Evolutionary conservation across 1,139 yeast species (phyloP).

Genomic region (Protomyces pachydermus): DNA sequence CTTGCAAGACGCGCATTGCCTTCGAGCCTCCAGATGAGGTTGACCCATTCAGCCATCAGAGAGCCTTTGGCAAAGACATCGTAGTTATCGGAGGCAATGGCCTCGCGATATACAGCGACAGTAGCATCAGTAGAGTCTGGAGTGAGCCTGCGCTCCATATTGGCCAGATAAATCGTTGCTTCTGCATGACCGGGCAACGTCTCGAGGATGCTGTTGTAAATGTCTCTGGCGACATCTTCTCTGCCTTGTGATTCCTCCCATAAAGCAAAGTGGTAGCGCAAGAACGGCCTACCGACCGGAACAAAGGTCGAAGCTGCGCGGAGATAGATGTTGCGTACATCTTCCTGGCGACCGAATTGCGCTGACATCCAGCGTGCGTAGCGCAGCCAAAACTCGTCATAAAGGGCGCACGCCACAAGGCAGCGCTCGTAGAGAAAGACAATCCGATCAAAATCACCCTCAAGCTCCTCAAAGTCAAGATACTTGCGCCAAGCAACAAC

Average conservation of each 20-base stretch:
- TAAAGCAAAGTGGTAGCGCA: conserved; percentile 40
- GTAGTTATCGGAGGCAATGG: conserved; percentile 36
- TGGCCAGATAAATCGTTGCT: conserved; percentile 34
- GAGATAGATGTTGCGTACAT: conserved; percentile 37
- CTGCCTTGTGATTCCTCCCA: conserved; percentile 40
- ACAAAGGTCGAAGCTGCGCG: conserved; percentile 39
- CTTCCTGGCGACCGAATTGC: conserved; percentile 32
- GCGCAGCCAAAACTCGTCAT: conserved; percentile 59
- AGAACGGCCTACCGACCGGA: conserved; percentile 38
- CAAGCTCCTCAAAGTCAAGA: conserved; percentile 51
- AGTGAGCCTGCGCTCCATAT: conserved; percentile 33
- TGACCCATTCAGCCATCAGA: conserved; percentile 35
- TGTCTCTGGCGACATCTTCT: conserved; percentile 37
- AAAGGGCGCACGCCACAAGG: conserved; percentile 42
- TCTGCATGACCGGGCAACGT: conserved; percentile 38
- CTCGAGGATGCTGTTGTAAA: conserved; percentile 36
- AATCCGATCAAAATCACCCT: conserved; percentile 38
- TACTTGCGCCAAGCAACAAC: conserved; percentile 58
- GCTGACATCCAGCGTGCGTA: conserved; percentile 48
- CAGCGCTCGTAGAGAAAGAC: conserved; percentile 55
- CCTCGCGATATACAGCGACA: conserved; percentile 32
- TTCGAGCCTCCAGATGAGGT: conserved; percentile 34
- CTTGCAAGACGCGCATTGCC: conserved; percentile 35
- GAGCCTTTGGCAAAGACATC: conserved; percentile 33
- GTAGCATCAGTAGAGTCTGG: conserved; percentile 31